Evolutionary conservation across 192 early-diverging fungal genomes (phyloP).

Genomic region (Gonapodya prolifera): DNA sequence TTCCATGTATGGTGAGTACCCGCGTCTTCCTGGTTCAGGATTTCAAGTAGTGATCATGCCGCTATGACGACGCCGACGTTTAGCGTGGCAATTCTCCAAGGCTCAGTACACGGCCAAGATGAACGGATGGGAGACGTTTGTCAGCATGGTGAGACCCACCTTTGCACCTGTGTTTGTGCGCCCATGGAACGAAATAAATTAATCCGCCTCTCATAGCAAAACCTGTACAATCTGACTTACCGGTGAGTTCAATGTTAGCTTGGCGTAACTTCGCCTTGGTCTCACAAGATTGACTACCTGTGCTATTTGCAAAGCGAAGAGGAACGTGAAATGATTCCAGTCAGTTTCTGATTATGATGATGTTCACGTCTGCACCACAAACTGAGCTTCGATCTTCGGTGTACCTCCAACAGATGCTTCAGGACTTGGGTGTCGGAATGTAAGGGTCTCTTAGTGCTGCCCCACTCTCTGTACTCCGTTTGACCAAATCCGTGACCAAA

Average conservation of each 20-base stretch:
- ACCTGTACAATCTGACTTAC: background rate
- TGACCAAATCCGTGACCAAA: too few relatives aligned
- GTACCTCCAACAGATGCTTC: too few relatives aligned
- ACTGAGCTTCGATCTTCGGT: too few relatives aligned
- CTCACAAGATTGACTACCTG: too few relatives aligned
- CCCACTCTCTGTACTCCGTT: background rate
- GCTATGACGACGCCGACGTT: background rate
- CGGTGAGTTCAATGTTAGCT: background rate
- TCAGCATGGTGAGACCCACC: background rate
- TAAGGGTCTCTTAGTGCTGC: background rate
- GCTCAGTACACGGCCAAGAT: constrained; percentile 2
- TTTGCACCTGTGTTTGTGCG: background rate
- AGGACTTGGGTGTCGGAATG: background rate
- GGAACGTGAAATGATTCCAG: constrained; percentile 3
- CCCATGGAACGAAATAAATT: background rate
- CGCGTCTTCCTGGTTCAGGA: background rate
- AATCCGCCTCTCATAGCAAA: background rate
- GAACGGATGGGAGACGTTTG: constrained; percentile 7
- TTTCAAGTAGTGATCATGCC: background rate
- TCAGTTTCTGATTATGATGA: too few relatives aligned
- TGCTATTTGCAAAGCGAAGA: background rate
- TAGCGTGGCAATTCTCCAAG: background rate
- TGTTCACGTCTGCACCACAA: too few relatives aligned
- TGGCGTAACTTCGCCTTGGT: too few relatives aligned
- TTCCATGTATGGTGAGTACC: background rate